A percentile compares a stretch with the other conserved stretches of the same genome.
Conservation (phyloP, 2,329 filamentous ascomycete species). For the Tolypocladium paradoxum region DNA sequence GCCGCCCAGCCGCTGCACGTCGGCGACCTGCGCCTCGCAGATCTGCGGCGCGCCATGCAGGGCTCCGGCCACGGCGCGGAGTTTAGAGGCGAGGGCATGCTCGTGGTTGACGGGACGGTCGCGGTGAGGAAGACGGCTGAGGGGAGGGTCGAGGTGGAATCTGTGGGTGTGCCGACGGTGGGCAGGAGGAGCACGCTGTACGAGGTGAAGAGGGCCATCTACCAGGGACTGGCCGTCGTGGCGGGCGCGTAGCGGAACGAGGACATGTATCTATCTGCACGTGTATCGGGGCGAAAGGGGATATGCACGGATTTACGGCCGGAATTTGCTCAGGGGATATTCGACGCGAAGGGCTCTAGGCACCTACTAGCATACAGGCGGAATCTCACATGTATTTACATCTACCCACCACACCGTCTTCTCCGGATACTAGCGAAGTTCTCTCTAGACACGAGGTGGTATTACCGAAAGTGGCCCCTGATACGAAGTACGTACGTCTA, state of each 20-base stretch:
- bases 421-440: too few relatives aligned
- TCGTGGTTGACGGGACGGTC: constrained; percentile 80
- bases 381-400: not conserved
- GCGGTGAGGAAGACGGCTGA: constrained; percentile 80
- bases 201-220: constrained; percentile 82
- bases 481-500: not conserved
- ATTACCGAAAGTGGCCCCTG: not conserved
- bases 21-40: constrained; percentile 80
- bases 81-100: constrained; percentile 83
- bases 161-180: constrained; percentile 41
- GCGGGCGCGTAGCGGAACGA: constrained; percentile 51
- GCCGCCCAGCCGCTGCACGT: constrained; percentile 86
- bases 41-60: constrained; percentile 77
- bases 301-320: not conserved
- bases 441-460: not conserved
- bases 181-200: constrained; percentile 59
- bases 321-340: not conserved
- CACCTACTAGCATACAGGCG: not conserved
- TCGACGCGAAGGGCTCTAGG: not conserved
- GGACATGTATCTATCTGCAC: not conserved
- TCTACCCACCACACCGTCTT: too few relatives aligned
- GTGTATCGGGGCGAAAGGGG: not conserved
- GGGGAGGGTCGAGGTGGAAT: constrained; percentile 83
- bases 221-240: constrained; percentile 87
- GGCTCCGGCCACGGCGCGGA: constrained; percentile 75